phyloP scores from a whole-genome alignment of 192 early-diverging fungal genomes.

The Backusella morwellensis region DNA sequence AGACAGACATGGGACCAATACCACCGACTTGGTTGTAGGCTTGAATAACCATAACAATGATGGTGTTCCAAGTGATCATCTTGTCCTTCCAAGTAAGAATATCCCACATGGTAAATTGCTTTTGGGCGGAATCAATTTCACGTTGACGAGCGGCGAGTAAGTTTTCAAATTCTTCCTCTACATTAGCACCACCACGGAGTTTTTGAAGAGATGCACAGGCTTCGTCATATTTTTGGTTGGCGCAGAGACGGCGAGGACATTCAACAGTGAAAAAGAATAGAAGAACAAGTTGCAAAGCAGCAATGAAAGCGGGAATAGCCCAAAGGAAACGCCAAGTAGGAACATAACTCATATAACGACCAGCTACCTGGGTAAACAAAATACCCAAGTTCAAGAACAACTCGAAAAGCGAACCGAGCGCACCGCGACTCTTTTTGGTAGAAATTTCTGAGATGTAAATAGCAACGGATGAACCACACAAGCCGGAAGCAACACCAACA shows the following conservation, averaged over 20 bases:
- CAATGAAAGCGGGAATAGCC: constrained; percentile 59
- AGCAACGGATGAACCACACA: constrained; percentile 55
- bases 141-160: constrained; percentile 51
- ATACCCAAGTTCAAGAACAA: constrained; percentile 80
- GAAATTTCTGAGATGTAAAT: constrained; percentile 82
- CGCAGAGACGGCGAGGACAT: constrained; percentile 68
- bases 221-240: constrained; percentile 59
- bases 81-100: constrained; percentile 15
- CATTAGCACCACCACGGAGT: constrained; percentile 55
- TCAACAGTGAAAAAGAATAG: constrained; percentile 72
- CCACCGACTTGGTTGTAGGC: constrained; percentile 82
- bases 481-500: constrained; percentile 75
- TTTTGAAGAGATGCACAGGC: constrained; percentile 54
- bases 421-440: constrained; percentile 67
- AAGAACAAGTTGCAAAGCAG: constrained; percentile 56
- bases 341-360: constrained; percentile 55
- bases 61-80: constrained; percentile 48
- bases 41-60: constrained; percentile 69
- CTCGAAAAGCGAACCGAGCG: constrained; percentile 74
- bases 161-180: constrained; percentile 63
- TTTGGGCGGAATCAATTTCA: constrained; percentile 1
- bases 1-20: constrained; percentile 85
- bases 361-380: constrained; percentile 67
- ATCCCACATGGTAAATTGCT: constrained; percentile 13
- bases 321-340: constrained; percentile 76